A percentile compares a stretch with the other conserved stretches of the same genome.
Conservation (phyloP, 1,139 yeast genomes). For the Suhomyces atakaporum region DNA sequence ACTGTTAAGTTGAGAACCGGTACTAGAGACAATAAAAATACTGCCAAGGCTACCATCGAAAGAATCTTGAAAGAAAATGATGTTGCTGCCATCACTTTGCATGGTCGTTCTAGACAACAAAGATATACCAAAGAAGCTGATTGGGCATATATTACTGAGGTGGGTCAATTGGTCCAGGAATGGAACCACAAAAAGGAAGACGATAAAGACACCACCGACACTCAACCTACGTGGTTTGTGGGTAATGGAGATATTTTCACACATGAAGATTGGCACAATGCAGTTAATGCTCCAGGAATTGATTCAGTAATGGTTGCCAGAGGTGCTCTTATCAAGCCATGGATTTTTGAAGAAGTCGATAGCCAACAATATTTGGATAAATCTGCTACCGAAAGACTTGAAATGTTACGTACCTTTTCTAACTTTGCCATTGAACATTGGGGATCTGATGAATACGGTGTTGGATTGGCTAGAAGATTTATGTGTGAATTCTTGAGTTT, state of each 20-base stretch:
- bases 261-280: conserved; percentile 85
- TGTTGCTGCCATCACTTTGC: conserved; percentile 89
- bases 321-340: conserved; percentile 96
- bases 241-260: conserved; percentile 95
- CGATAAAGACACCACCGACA: conserved; percentile 53
- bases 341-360: conserved; percentile 97
- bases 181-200: conserved; percentile 58
- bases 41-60: conserved; percentile 75
- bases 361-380: conserved; percentile 88
- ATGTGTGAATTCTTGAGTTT: conserved; percentile 94
- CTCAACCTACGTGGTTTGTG: conserved; percentile 57
- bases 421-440: conserved; percentile 90
- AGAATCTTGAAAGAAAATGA: conserved; percentile 76
- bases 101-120: conserved; percentile 96
- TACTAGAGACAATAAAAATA: conserved; percentile 77
- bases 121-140: conserved; percentile 89
- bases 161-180: conserved; percentile 66
- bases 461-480: conserved; percentile 83
- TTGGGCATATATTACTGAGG: conserved; percentile 84
- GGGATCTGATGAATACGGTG: conserved; percentile 97
- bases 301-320: conserved; percentile 98
- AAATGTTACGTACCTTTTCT: conserved; percentile 66
- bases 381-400: conserved; percentile 84
- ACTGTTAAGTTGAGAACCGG: conserved; percentile 94
- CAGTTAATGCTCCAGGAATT: conserved; percentile 67